These are phyloP conservation scores for Colletotrichum sp. DNA, from an alignment of 2,329 filamentous ascomycete genomes.

Conservation along the genomic window DNA sequence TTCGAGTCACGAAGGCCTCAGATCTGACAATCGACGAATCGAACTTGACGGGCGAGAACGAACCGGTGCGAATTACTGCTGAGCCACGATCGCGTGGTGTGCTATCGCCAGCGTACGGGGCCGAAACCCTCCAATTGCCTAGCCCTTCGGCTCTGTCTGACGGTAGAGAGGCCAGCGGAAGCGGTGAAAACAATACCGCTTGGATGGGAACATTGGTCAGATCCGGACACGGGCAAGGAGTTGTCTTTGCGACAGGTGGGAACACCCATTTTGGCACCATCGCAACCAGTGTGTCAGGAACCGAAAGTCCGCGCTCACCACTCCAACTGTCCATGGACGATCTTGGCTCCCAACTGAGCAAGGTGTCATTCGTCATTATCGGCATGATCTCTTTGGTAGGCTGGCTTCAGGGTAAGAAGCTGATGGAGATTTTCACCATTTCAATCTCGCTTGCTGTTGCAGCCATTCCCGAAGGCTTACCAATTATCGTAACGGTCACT, in stretches of 20 bases:
- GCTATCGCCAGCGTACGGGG: conserved; percentile 34
- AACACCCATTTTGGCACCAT: conserved; percentile 97
- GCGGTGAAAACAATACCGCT: conserved; percentile 86
- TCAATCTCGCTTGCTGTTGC: conserved; percentile 96
- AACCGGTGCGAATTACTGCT: conserved; percentile 81
- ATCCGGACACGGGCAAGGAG: conserved; percentile 91
- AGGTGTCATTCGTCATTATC: conserved; percentile 95
- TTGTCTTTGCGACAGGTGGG: conserved; percentile 95
- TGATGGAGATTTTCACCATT: conserved; percentile 96
- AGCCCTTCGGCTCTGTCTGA: conserved; percentile 53
- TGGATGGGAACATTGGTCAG: conserved; percentile 98
- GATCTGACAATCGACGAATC: conserved; percentile 96
- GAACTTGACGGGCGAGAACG: conserved; percentile 95
- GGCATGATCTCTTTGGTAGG: conserved; percentile 91
- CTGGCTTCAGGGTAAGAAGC: conserved; percentile 84
- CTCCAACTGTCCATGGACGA: conserved; percentile 96
- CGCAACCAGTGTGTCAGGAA: conserved; percentile 90
- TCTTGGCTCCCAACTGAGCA: conserved; percentile 94
- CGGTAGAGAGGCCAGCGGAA: conserved; percentile 70
- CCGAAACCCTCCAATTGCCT: conserved; percentile 32
- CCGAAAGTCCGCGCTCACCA: conserved; percentile 92
- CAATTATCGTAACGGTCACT: conserved; percentile 98
- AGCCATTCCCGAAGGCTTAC: conserved; percentile 93
- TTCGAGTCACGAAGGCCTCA: conserved; percentile 88
- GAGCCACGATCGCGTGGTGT: conserved; percentile 54